Percentiles rank a stretch among this genome's conserved stretches.
Evolutionary conservation across 768 basidiomycete genomes (phyloP).

Genomic region (Lactarius akahatsu): DNA sequence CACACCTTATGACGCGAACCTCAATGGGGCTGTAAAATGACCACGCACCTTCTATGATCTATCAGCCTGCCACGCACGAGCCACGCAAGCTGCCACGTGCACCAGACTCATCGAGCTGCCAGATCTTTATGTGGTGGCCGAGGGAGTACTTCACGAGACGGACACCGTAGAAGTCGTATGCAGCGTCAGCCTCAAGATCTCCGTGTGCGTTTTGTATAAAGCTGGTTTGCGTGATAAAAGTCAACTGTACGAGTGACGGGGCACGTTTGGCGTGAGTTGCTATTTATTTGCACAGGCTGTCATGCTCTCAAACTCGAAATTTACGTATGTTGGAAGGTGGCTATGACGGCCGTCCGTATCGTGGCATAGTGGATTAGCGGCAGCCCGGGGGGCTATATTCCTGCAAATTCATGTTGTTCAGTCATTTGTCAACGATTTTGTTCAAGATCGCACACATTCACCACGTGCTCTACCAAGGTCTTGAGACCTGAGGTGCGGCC

Average conservation of each 20-base stretch:
- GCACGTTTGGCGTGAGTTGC: background rate
- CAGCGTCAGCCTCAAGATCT: constrained; percentile 81
- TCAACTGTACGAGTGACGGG: background rate
- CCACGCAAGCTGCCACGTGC: constrained; percentile 55
- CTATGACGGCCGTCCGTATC: background rate
- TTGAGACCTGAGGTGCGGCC: background rate
- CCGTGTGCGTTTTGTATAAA: constrained; percentile 75
- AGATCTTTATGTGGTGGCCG: constrained; percentile 87
- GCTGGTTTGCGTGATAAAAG: constrained; percentile 46
- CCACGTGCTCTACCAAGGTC: background rate
- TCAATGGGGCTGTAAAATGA: background rate
- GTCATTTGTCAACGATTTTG: background rate
- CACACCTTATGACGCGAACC: constrained; percentile 2
- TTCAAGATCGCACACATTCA: background rate
- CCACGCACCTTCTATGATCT: constrained; percentile 62
- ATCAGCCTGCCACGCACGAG: constrained; percentile 64
- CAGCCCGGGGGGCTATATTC: background rate
- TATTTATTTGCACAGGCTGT: no score
- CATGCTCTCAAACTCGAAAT: background rate
- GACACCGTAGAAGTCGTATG: constrained; percentile 89
- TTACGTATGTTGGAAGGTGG: background rate
- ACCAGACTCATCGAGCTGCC: constrained; percentile 69
- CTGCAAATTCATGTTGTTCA: background rate
- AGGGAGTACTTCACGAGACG: constrained; percentile 77
- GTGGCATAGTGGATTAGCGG: background rate